phyloP scores from a whole-genome alignment of 345 rosid species.

The Erucastrum elatum region DNA sequence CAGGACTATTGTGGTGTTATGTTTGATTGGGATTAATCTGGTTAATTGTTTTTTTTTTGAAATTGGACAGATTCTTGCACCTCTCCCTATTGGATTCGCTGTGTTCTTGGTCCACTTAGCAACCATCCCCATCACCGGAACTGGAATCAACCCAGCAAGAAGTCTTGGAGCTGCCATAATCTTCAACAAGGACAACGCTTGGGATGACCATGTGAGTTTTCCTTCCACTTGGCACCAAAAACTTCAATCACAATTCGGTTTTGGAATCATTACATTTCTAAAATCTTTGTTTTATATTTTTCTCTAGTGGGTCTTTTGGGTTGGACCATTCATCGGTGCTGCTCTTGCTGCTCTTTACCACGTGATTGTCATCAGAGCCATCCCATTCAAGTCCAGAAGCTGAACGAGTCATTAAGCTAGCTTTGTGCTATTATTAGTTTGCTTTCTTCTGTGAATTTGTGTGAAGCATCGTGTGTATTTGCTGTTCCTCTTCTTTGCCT shows the following conservation, averaged over 20 bases:
- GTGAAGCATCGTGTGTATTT: constrained; percentile 20
- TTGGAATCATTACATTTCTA: not conserved
- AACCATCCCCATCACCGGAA: constrained; percentile 53
- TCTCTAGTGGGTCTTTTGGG: constrained; percentile 55
- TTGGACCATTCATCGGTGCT: constrained; percentile 61
- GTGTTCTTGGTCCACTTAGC: constrained; percentile 61
- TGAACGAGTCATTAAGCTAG: constrained; percentile 9
- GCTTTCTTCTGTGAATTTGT: constrained; percentile 31
- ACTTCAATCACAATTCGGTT: not conserved
- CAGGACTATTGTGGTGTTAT: not conserved
- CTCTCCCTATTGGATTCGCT: constrained; percentile 55
- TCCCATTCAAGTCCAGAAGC: constrained; percentile 48
- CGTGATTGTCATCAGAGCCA: constrained; percentile 55
- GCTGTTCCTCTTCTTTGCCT: constrained; percentile 27
- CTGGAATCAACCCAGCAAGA: constrained; percentile 57
- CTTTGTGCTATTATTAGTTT: constrained; percentile 24
- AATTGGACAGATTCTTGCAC: constrained; percentile 43
- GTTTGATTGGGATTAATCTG: not conserved
- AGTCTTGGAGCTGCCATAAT: constrained; percentile 55
- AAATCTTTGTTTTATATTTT: not conserved
- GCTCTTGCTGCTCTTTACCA: constrained; percentile 59
- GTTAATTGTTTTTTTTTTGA: not conserved
- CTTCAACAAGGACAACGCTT: constrained; percentile 49
- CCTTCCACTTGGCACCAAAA: not conserved
- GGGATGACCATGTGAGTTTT: constrained; percentile 53